Evolutionary conservation across 192 early-diverging fungal genomes (phyloP), one percentile per base, ranked within the genome.

Genomic region (Paraglomus brasilianum): DNA sequence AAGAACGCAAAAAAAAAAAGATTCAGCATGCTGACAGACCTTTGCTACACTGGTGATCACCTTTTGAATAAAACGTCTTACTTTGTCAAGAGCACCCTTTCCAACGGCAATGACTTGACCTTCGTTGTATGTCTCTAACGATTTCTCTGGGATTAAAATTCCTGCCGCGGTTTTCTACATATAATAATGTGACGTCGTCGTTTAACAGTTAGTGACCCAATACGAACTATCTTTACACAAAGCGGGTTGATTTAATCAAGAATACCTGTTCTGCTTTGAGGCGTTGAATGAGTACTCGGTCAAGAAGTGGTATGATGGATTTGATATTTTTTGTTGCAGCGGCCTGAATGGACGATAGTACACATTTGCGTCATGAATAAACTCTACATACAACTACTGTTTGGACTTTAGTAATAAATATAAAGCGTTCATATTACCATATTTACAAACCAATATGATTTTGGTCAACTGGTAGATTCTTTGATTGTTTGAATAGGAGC

Each of bases 101-200:
- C 98, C 98, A 38, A 92, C 90, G 36, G 95, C 90, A 70, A 99
- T 81, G 53, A 99, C 95, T 67, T 93, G 69, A 50, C 91, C 98
- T 82, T 99, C 97, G 84, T 99, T 97, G 46, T 96, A 80, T 57
- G 90, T 82, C 83, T 98, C 96, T 73, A 96, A 92, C n/a, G 96
- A 92, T 86, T 97, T 97, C 80, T 99, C 95, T 46, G 98, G 98
- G 48, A 99, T 94, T 81, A 89, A 92, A 69, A 99, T 86, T 74
- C 98, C 98, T 5, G 90, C 82, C 41, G 94, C 92, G 38, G 98
- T 99, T 84, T 95, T 88, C 94, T 97, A n/a, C n/a, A n/a, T n/a
- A n/a, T n/a, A 76, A 36, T 10, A 56, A 46, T n/a, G 13, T 53
- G 44, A 17, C 42, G 40, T 21, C 45, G 63, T 47, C 21, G 10